A percentile compares a stretch with the other conserved stretches of the same genome.
Conservation (phyloP, 495 filamentous ascomycete genomes). For the Penicillium angulare region DNA sequence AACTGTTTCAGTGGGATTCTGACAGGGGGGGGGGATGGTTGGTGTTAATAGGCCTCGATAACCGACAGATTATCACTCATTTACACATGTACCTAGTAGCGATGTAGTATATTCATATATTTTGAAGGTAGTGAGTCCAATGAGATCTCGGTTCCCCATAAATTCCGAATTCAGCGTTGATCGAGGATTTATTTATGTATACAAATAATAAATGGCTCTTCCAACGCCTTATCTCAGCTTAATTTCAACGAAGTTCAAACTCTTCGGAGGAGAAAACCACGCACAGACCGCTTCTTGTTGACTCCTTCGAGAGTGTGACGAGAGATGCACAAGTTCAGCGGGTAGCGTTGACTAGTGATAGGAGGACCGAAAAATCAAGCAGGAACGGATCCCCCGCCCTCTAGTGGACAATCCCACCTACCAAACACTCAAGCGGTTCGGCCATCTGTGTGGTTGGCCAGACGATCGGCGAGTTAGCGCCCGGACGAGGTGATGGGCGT, state of each 20-base stretch:
- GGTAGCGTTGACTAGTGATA: background rate
- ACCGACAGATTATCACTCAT: no score
- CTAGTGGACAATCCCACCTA: background rate
- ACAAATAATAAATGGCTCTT: no score
- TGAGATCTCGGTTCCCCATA: no score
- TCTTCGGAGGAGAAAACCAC: no score
- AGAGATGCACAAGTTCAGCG: background rate
- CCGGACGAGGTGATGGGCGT: conserved; percentile 36
- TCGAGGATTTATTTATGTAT: no score
- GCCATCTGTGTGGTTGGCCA: conserved; percentile 32
- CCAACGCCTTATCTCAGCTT: no score
- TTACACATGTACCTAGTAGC: no score
- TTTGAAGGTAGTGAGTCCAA: no score
- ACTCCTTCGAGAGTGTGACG: background rate
- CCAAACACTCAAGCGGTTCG: conserved; percentile 28
- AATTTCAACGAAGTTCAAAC: no score
- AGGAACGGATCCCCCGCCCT: background rate
- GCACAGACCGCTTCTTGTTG: background rate
- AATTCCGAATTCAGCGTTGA: no score
- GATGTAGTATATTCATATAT: no score
- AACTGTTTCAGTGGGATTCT: background rate
- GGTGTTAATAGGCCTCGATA: background rate
- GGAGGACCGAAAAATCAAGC: background rate
- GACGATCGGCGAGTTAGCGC: conserved; percentile 37
- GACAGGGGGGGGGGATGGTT: background rate